Base-by-base conservation (phyloP, 2,329 filamentous ascomycete genomes). In the Pezicula neosporulosa region DNA sequence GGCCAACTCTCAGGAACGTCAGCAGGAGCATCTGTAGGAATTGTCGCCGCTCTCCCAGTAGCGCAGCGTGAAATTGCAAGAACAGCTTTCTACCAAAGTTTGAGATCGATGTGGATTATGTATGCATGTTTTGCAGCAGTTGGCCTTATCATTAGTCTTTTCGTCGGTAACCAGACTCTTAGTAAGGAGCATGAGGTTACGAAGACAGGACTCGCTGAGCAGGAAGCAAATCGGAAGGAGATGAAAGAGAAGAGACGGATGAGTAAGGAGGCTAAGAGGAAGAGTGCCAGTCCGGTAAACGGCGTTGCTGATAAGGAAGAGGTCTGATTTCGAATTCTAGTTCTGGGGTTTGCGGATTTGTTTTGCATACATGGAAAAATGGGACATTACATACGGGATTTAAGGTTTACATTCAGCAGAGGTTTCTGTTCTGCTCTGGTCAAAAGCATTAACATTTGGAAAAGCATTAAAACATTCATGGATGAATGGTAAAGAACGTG, bases 121-220 rank as follows among this genome's bases (percentile, higher is more conserved):
- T 66, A 64, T 51, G 53, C 62, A 3, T 54, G 52, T 3, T 63
- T 66, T 50, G 59, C 60, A 7, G 63, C 35, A 1, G 33, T 63
- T 15, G 64, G 72, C 0, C 46, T 81, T 4, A 24, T 74, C 2
- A 68, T 69, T 3, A 73, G 71, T 45, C 53, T 66, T 4, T 77
- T 78, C 44, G 69, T 81, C 47, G 66, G 69, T 30, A 73, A 75
- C 42, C 55, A 62, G 13, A 60, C 67, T 3, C 58, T 82, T 60
- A 77, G 68, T 42, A 73, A 69, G 44, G 75, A 77, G 54, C 77
- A 81, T 57, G 68, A 70, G 6, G 74, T 78, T 61, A 78, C 74
- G 6, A 76, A 71, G 63, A 81, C 78, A 4, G 78, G 78, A 1
- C 45, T 58, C 7, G 52, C 47, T 7, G 48, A 52, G 13, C 49